Evolutionary conservation across 495 filamentous ascomycete species (phyloP), one percentile per base, ranked within the genome.

Genomic region (Saxophila tyrrhenica): DNA sequence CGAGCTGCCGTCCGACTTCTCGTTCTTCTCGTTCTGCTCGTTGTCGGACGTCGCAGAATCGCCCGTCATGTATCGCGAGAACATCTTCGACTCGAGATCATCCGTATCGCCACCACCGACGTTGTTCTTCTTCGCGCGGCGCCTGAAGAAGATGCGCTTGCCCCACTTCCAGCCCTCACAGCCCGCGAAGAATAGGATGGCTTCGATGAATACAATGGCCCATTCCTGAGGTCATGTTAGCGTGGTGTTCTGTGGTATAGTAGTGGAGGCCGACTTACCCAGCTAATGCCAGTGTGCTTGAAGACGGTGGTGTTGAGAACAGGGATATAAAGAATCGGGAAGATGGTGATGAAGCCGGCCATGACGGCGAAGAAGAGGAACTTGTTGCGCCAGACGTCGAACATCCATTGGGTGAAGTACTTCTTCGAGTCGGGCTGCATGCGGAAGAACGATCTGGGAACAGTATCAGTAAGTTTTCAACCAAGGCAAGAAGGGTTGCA

Each of bases 301-400:
- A 89, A 89, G 2, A 89, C 83, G 9, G 72, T 64, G 1, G 64
- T 71, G 66, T 87, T 88, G 23, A 89, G 66, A 16, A 72, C 75
- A 0, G 85, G 85, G 29, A 89, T 83, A 61, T 89, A 87, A 0
- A 89, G 77, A 3, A 81, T 77, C 0, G 84, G 83, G 60, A 88
- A 88, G 3, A 86, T 78, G 58, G 78, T 76, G 19, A 85, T 39
- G 42, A 78, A 80, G 8, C 83, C 48, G 23, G 82, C 72, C 35
- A 82, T 68, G 19, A 89, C 80, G 38, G 83, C 75, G 75, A 75
- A 87, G 73, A 89, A 87, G 22, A 89, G 71, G 64, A 89, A 87
- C 23, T 72, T 72, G 69, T 89, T 89, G 19, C 73, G 66, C 74
- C 82, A 85, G 39, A 87, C 61, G 49, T 85, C 83, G 55, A 75